A percentile compares a stretch with the other conserved stretches of the same genome.
Evolutionary conservation across 177 flowering plant species (phyloP).

Genomic region (Telopea speciosissima): DNA sequence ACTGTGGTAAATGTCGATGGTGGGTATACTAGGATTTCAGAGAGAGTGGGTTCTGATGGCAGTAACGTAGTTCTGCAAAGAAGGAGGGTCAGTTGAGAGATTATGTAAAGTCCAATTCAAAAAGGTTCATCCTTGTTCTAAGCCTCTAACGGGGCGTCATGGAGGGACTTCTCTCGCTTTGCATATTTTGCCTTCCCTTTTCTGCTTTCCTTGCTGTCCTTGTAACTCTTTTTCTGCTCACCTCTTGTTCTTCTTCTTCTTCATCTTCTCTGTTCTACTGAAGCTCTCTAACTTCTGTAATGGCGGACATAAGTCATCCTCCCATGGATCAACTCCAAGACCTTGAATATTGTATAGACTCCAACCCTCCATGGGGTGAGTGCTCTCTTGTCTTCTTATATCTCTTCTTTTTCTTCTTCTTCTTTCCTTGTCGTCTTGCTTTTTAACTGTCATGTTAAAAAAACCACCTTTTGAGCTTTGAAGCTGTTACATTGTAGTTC

Average conservation of each 20-base stretch:
- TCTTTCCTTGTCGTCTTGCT: not conserved
- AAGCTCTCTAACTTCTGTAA: conserved; percentile 28
- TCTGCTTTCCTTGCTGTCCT: conserved; percentile 8
- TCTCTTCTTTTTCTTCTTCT: conserved; percentile 8
- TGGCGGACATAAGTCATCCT: conserved; percentile 75
- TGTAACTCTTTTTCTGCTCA: conserved; percentile 8
- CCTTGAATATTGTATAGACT: conserved; percentile 90
- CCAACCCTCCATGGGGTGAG: conserved; percentile 89
- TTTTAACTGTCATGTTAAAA: not conserved
- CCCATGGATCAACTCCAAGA: conserved; percentile 96
- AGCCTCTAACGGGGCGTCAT: conserved; percentile 2
- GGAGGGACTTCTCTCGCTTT: conserved; percentile 12
- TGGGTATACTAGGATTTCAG: not conserved
- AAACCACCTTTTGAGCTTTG: not conserved
- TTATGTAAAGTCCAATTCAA: not conserved
- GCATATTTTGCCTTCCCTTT: conserved; percentile 2
- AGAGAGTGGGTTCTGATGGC: not conserved
- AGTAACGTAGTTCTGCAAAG: not conserved
- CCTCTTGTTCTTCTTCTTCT: conserved; percentile 3
- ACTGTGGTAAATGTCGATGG: not conserved
- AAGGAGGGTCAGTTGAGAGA: not conserved
- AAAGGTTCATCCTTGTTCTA: not conserved
- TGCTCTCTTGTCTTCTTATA: conserved; percentile 4
- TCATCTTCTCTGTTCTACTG: conserved; percentile 9
- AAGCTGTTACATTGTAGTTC: not conserved